A percentile compares a stretch with the other conserved stretches of the same genome.
Conservation (phyloP, 306 rosid genomes). For the Myrica gale region DNA sequence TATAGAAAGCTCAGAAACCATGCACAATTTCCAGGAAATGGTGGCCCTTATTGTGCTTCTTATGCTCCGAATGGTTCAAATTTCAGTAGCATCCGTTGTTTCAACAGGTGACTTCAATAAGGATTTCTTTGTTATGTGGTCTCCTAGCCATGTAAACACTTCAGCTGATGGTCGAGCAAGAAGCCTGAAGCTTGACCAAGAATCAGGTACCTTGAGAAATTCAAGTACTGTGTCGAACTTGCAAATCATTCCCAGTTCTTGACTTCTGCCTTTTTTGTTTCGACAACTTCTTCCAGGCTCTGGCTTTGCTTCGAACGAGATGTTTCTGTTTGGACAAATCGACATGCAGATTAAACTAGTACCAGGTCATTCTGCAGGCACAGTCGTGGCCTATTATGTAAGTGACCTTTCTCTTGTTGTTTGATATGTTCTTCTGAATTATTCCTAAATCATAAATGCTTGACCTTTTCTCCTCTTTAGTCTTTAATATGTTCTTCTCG, state of each 20-base stretch:
- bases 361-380: slow-evolving; percentile 90
- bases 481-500: not conserved
- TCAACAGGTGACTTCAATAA: slow-evolving; percentile 80
- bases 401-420: slow-evolving; percentile 10
- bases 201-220: slow-evolving; percentile 55
- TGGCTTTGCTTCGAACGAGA: slow-evolving; percentile 79
- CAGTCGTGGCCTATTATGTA: slow-evolving; percentile 86
- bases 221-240: not conserved
- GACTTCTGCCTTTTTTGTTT: slow-evolving; percentile 1
- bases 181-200: slow-evolving; percentile 75
- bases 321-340: slow-evolving; percentile 83
- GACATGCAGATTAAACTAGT: slow-evolving; percentile 90
- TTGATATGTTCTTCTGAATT: slow-evolving; percentile 1
- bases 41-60: slow-evolving; percentile 39
- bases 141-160: slow-evolving; percentile 79
- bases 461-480: too few species aligned
- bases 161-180: slow-evolving; percentile 65
- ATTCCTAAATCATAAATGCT: not conserved
- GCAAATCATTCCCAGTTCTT: not conserved
- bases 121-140: slow-evolving; percentile 86
- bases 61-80: slow-evolving; percentile 30
- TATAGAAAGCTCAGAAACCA: slow-evolving; percentile 25
- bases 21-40: slow-evolving; percentile 36
- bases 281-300: slow-evolving; percentile 44
- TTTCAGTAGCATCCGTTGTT: slow-evolving; percentile 55